Base-by-base conservation (phyloP, 2,329 filamentous ascomycete species). In the Venturia nashicola region DNA sequence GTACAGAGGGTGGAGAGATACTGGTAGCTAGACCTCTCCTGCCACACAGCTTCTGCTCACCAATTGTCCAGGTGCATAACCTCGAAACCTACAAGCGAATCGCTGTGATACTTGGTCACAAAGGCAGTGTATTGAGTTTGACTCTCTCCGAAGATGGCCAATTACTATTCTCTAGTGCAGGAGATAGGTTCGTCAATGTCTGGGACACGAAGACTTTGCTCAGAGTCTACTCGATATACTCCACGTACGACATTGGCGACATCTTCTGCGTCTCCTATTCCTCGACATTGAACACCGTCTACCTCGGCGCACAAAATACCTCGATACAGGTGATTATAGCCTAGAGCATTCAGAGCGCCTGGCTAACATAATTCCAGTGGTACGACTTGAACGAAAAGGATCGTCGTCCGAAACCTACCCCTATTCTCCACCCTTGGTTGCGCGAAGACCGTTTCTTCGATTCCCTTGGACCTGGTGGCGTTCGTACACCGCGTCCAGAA, bases 181-280 rank as follows among this genome's bases (percentile, higher is more conserved):
- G 91, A 68, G 94, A 99, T 72, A 90, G 93, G 1, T 88, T 97
- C 65, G 87, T 97, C 72, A 97, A 96, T 73, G 90, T 84, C 51
- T 99, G 94, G 94, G 88, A 86, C 69, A 89, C 92, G 1, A 81
- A 79, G 54, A 87, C 85, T 6, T 86, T 96, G 73, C 83, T 82
- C 64, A 86, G 89, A 36, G 80, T 94, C 0, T 94, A 92, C 77
- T 91, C 94, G 67, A 89, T 97, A 66, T 96, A 96, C 78, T 95
- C 91, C 67, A 88, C 87, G 60, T 93, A 96, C 75, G 94, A 97
- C 70, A 89, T 96, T 48, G 94, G 94, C 65, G 94, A 99, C 76
- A 86, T 99, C 65, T 97, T 97, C 74, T 96, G 91, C 69, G 87
- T 96, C n/a, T 88, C 88, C 1, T 97, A 96, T 74, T 96, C 91